Evolutionary conservation across 768 basidiomycete species (phyloP).

Genomic region (Chlorophyllum brunneum): DNA sequence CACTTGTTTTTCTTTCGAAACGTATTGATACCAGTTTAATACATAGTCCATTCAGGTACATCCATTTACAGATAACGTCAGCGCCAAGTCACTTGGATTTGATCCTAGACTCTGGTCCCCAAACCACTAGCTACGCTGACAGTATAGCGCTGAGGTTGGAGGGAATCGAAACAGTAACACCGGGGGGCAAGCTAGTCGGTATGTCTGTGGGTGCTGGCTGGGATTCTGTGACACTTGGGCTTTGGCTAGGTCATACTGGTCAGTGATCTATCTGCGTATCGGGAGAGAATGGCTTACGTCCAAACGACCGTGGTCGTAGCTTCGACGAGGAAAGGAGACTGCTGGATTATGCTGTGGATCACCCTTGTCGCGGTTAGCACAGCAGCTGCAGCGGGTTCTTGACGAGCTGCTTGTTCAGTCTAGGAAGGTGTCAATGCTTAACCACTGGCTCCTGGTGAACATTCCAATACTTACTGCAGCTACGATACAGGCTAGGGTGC

Average conservation of each 20-base stretch:
- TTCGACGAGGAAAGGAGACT: slow-evolving; percentile 22
- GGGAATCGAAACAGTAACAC: slow-evolving; percentile 1
- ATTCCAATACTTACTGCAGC: slow-evolving; percentile 1
- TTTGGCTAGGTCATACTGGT: slow-evolving; percentile 14
- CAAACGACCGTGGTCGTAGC: slow-evolving; percentile 20
- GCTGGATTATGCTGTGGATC: slow-evolving; percentile 17
- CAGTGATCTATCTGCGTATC: neutral
- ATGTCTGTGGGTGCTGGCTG: slow-evolving; percentile 10
- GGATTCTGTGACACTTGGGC: slow-evolving; percentile 16
- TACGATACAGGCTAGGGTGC: neutral
- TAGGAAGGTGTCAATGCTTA: neutral
- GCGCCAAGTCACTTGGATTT: no score
- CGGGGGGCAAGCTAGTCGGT: slow-evolving; percentile 1
- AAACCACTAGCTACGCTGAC: neutral
- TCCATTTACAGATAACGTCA: no score
- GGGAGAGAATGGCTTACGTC: slow-evolving; percentile 19
- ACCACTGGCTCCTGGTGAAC: neutral
- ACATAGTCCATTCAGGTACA: no score
- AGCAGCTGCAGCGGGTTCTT: slow-evolving; percentile 15
- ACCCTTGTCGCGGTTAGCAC: slow-evolving; percentile 19
- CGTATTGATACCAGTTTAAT: no score
- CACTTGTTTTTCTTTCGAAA: no score
- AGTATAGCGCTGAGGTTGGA: neutral
- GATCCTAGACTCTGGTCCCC: no score
- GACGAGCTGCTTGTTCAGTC: slow-evolving; percentile 2